Evolutionary conservation across 2,329 filamentous ascomycete species (phyloP), one percentile per base, ranked within the genome.

Genomic region (Pyricularia pennisetigena): DNA sequence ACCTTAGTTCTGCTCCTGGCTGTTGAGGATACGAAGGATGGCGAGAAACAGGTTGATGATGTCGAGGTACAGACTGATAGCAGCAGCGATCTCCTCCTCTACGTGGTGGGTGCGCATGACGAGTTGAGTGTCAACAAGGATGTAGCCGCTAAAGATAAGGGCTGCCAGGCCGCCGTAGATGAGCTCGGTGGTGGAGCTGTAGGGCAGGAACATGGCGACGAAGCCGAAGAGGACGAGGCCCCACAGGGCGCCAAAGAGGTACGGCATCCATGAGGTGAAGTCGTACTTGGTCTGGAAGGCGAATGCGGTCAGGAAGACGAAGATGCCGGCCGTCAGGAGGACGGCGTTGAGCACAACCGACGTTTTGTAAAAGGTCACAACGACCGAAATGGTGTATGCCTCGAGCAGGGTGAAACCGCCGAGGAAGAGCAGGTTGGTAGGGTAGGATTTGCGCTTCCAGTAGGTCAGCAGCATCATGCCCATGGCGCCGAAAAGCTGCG

Each of bases 281-380:
- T 99, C 95, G 77, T 99, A 99, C 79, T 96, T 97, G 72, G 91
- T 92, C 83, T 99, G 95, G 86, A 94, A 97, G 66, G 95, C 95
- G 78, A 99, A 98, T 63, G 94, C 79, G 1, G 90, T 92, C 67
- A 93, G 86, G 75, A 92, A 88, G 74, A 92, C 82, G 76, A 94
- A 94, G 75, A 94, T 91, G 67, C 90, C 91, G 20, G 89, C 90
- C 67, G 95, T 99, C 69, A 99, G 88, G 72, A 97, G 80, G 41
- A 97, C 89, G 20, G 95, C 95, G 79, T 97, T 90, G 65, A 99
- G 85, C 26, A 99, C 95, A 75, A 98, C 90, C 67, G 83, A 83
- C 24, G 88, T 88, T 70, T 94, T 84, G 81, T 95, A 97, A 80
- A 96, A 96, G 26, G 92, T 96, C 2, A 95, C 94, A 73, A 97